Conservation (phyloP, 345 rosid genomes). For the Camelina laxa region DNA sequence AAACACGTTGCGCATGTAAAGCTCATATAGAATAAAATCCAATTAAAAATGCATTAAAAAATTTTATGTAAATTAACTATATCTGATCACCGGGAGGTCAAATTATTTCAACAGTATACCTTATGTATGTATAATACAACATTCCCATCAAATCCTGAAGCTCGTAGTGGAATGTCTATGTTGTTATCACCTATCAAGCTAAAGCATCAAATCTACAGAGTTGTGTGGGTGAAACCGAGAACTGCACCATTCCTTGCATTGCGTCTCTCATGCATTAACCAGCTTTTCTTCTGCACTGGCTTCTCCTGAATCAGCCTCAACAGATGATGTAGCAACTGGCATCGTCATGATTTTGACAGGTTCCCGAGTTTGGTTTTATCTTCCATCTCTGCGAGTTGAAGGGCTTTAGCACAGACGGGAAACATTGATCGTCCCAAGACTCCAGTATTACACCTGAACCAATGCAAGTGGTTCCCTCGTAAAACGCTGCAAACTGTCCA, state of each 20-base stretch:
- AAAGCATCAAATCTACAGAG: constrained; percentile 7
- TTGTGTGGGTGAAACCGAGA: not conserved
- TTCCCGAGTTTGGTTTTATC: constrained; percentile 82
- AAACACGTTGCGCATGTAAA: constrained; percentile 42
- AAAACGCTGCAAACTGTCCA: constrained; percentile 92
- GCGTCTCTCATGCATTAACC: constrained; percentile 18
- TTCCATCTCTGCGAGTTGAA: constrained; percentile 71
- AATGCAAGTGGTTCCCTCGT: constrained; percentile 65
- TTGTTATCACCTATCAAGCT: constrained; percentile 12
- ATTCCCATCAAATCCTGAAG: not conserved
- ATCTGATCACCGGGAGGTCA: not conserved
- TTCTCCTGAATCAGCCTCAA: constrained; percentile 17
- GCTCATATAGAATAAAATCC: constrained; percentile 15
- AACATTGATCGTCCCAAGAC: constrained; percentile 82
- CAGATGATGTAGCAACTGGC: constrained; percentile 38
- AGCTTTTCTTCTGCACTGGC: constrained; percentile 35
- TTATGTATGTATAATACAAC: constrained; percentile 6
- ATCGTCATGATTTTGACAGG: constrained; percentile 77
- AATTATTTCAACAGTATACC: not conserved
- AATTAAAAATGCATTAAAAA: constrained; percentile 8
- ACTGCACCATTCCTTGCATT: constrained; percentile 14
- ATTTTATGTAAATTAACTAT: too few species aligned
- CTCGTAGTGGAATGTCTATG: not conserved
- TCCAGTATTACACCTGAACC: constrained; percentile 91
- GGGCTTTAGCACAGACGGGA: constrained; percentile 80